Base-by-base conservation (phyloP, 2,329 filamentous ascomycete species). In the Penicillium sp. region DNA sequence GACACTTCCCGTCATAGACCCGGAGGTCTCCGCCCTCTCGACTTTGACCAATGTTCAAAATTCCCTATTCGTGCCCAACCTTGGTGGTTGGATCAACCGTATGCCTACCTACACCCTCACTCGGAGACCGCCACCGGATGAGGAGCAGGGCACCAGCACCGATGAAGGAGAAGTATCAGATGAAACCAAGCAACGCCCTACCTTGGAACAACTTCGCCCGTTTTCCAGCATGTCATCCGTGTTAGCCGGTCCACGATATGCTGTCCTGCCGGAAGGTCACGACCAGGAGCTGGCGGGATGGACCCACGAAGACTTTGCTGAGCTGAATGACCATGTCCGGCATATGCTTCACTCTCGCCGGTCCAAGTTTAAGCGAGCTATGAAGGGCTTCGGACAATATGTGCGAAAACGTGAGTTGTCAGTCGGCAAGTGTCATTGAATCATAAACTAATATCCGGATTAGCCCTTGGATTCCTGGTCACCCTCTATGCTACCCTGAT, bases 41-140 rank as follows among this genome's bases (percentile, higher is more conserved):
- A 93, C 90, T 14, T 82, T 96, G 10, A 96, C 90, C 44, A 96
- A 96, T 67, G 87, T 96, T 21, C 91, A 96, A 68, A 96, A 96
- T 71, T 95, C 91, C 0, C 84, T 96, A 10, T 96, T 96, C 73
- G 79, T 96, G 2, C 91, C 91, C 0, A 88, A 92, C 62, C 79
- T 96, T n/a, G 91, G 91, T 41, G 79, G 81, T 57, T 86, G 86
- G 65, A 65, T 96, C 49, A 95, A 96, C 68, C 84, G 91, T 48
- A 82, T 87, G 58, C 90, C 91, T 1, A 92, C 90, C 0, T 96
- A 95, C 71, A 85, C 85, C 43, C 79, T 95, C 8, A 86, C 86
- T 6, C 82, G 82, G 22, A 76, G 77, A 35, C 77, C 69, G 21
- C 74, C 72, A 62, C 69, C 73, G 56, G 52, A 70, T 63, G 61